Base-by-base conservation (phyloP, 208 protist genomes). In the Phytomonas serpens region DNA sequence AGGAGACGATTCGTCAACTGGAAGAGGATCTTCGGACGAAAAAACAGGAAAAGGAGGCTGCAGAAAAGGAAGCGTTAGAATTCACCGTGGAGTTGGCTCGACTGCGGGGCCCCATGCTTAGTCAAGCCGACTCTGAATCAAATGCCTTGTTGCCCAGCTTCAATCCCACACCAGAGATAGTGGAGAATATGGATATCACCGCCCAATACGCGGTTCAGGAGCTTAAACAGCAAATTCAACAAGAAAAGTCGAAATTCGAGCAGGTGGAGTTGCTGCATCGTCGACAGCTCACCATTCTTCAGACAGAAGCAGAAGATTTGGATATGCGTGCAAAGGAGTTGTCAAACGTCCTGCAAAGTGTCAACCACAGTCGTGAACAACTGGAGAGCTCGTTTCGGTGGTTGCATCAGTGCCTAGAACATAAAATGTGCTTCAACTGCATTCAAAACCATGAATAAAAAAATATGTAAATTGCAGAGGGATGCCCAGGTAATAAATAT, bases 161-260 rank as follows among this genome's bases (percentile, higher is more conserved):
- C 14, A 11, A 47, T 47, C 40, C 40, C 14, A 11, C 40, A 11
- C 40, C 7, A 47, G 40, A 14, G 14, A 38, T 30, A 4, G 32
- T 57, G n/a, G 36, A 69, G 65, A 36, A 36, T 2, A 31, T 63
- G 47, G 38, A 57, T 38, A 42, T 31, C 23, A 37, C 36, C 42
- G 47, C 47, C 4, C 34, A 72, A 34, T 31, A 30, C 57, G 30
- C 66, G 2, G 29, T 30, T 36, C 65, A 74, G 27, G 67, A 32
- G 23, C 42, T 84, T 1, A 72, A 62, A 30, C 72, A 84, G 47
- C 69, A 75, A 31, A 78, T 84, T 16, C 69, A 78, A 71, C 70
- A 76, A 62, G 70, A 61, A 37, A 76, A 77, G 47, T 79, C 79
- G 51, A 83, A 88, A 66, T 73, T 77, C 33, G 73, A 29, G 4